phyloP scores from a whole-genome alignment of 208 protist genomes.

The Acanthamoeba castellanii region DNA sequence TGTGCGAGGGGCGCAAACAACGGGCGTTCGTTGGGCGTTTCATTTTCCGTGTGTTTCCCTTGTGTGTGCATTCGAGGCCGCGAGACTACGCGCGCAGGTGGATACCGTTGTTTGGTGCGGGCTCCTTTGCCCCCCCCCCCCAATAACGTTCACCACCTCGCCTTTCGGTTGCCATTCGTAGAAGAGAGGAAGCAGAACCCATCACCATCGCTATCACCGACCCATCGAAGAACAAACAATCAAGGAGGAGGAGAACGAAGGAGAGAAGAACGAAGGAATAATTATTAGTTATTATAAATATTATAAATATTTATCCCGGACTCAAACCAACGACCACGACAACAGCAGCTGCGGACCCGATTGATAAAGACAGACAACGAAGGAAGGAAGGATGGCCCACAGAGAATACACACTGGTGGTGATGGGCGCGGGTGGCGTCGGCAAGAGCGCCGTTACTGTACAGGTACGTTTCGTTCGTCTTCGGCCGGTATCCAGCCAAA shows the following conservation, averaged over 20 bases:
- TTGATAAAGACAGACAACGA: neutral
- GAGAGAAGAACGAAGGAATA: neutral
- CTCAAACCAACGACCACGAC: neutral
- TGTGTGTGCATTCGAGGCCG: neutral
- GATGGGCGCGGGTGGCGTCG: conserved; percentile 59
- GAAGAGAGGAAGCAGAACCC: neutral
- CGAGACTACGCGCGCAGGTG: neutral
- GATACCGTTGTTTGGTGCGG: no score
- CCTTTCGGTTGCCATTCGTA: neutral
- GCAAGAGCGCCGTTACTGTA: conserved; percentile 52
- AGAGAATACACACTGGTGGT: conserved; percentile 55
- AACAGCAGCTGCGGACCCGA: neutral
- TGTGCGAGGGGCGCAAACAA: no score
- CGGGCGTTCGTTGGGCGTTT: no score
- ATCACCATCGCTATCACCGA: neutral
- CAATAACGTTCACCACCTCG: neutral
- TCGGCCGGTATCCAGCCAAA: neutral
- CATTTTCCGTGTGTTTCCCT: neutral
- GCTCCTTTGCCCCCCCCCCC: neutral
- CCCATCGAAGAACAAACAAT: neutral
- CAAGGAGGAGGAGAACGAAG: neutral
- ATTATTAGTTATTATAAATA: neutral
- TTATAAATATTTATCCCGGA: neutral
- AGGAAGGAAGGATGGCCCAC: neutral
- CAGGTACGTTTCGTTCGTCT: neutral